Conservation (phyloP, 2,329 filamentous ascomycete species). For the Alternaria angustiovoidea region DNA sequence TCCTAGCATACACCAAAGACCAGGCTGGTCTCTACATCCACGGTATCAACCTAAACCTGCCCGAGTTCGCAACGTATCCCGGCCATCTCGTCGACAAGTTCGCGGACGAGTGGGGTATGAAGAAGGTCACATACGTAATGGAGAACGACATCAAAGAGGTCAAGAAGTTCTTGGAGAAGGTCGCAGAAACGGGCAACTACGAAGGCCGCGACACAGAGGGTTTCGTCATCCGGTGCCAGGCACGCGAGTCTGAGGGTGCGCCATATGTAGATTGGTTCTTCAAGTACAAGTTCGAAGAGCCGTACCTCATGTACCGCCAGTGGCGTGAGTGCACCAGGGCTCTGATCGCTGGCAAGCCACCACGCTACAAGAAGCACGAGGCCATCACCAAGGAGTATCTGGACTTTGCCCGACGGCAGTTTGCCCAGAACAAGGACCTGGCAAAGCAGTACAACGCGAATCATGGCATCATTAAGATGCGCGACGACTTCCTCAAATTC, state of each 20-base stretch:
- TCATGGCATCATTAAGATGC: constrained; percentile 91
- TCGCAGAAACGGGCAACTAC: constrained; percentile 88
- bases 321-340: constrained; percentile 98
- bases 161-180: constrained; percentile 80
- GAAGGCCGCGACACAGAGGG: constrained; percentile 93
- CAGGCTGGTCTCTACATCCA: constrained; percentile 92
- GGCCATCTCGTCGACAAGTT: constrained; percentile 85
- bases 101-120: constrained; percentile 92
- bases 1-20: constrained; percentile 84
- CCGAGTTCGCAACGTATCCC: constrained; percentile 87
- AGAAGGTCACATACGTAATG: constrained; percentile 80
- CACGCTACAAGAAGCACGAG: constrained; percentile 84
- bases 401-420: constrained; percentile 76
- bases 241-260: constrained; percentile 60
- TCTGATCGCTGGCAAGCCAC: constrained; percentile 76
- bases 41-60: constrained; percentile 94
- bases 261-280: constrained; percentile 96
- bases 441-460: constrained; percentile 80
- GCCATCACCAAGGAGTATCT: constrained; percentile 93
- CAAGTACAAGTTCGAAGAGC: constrained; percentile 99
- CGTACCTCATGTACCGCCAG: constrained; percentile 97
- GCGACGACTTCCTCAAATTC: constrained; percentile 84
- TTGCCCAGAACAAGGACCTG: constrained; percentile 73
- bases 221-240: constrained; percentile 90
- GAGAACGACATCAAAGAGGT: constrained; percentile 79